Base-by-base conservation (phyloP, 2,329 filamentous ascomycete genomes). In the Aspergillus pseudotamarii region DNA sequence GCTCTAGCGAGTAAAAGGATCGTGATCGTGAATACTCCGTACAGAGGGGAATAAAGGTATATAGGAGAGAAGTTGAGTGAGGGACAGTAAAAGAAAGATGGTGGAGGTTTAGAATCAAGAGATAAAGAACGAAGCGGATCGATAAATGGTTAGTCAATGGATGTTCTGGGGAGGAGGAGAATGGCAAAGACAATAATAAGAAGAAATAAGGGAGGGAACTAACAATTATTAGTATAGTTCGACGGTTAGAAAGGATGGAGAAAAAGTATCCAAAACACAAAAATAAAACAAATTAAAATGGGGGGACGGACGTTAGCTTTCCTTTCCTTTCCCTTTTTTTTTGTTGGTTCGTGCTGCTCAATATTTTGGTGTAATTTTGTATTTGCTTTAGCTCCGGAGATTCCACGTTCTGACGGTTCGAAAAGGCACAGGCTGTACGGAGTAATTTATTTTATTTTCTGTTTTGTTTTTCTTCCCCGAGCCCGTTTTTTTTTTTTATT, bases 121-220 rank as follows among this genome's bases (percentile, higher is more conserved):
- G 48, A 46, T 45, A 58, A 53, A 59, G 60, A 55, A 57, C 34
- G 60, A 61, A 57, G 34, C 50, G 55, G 58, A 59, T 64, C 45
- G 34, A 46, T 58, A 46, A 36, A 36, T 45, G 21, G 60, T 50
- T 57, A 62, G 50, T 53, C 57, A 58, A 46, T 45, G 48, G 48
- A 55, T 43, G 48, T 38, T 45, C 38, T 36, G 58, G 41, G 43
- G 46, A 57, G 57, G 56, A 53, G 26, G 32, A 23, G 34, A 60
- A 28, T 30, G 61, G 30, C 48, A 43, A 32, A 38, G 53, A 21
- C n/a, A 62, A 45, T 59, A 58, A 57, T 50, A 36, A 56, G 43
- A 43, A 30, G 48, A 41, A 54, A 45, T 59, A 43, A 59, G 58
- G 57, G 58, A 51, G 57, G 43, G 28, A 46, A 58, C 59, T 61